Base-by-base conservation (phyloP, 2,329 filamentous ascomycete species). In the Salinomyces thailandicus region DNA sequence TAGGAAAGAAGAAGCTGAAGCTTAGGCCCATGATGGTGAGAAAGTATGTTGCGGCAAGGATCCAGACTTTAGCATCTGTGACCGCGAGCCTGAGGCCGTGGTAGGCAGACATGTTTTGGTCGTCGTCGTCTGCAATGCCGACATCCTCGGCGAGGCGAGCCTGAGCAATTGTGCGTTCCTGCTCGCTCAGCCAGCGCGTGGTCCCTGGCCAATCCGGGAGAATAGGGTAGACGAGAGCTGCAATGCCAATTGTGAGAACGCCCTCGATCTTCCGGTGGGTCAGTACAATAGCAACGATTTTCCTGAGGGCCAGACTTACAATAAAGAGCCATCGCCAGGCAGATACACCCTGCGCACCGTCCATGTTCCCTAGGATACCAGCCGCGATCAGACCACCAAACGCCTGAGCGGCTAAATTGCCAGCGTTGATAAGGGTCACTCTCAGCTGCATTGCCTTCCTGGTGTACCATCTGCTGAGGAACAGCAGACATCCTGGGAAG, bases 401-500 rank as follows among this genome's bases (percentile, higher is more conserved):
- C 2, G 54, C 55, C 26, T 55, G 59, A 3, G 62, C 57, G 5
- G 63, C 46, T n/a, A 59, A 44, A 33, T 58, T 62, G 5, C 61
- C 62, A 4, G 55, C 60, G 42, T 62, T 57, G 38, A 63, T 48
- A 13, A 58, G 36, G 2, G 54, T 51, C 24, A 60, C 43, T 4
- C 58, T 45, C 30, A 44, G 56, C 22, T 54, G 53, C 16, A 53
- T 35, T 37, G 60, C 58, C 14, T 49, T 41, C 20, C 58, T 38
- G 35, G 55, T 57, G 35, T 60, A 60, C 53, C 53, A 60, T 48
- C 50, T 49, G 13, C 28, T 41, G 31, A 47, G 36, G 37, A 46
- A 49, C 37, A 42, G 48, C 7, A 43, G 70, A 70, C 49, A 46
- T 11, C 50, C 50, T 5, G 77, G 77, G 44, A 79, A 79, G 5